Evolutionary conservation across 2,329 filamentous ascomycete genomes (phyloP).

Genomic region (Exophiala sideris): DNA sequence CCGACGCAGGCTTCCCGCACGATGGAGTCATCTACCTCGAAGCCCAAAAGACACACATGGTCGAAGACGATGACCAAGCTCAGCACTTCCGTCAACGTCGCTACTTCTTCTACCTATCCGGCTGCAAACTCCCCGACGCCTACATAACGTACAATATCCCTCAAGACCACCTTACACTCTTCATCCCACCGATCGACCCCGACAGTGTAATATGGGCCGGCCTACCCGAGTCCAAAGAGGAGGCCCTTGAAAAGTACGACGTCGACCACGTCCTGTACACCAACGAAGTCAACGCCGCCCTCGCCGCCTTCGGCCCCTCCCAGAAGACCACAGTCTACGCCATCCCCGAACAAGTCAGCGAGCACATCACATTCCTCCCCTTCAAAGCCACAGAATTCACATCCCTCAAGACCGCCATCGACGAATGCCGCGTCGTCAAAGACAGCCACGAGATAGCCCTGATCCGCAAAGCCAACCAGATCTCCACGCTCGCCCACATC

Average conservation of each 20-base stretch:
- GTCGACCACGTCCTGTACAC: constrained; percentile 73
- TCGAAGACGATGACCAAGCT: constrained; percentile 85
- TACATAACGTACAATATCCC: constrained; percentile 77
- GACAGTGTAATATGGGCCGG: constrained; percentile 92
- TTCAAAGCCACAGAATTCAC: constrained; percentile 63
- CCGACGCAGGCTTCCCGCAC: constrained; percentile 58
- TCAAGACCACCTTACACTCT: constrained; percentile 72
- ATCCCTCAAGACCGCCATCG: constrained; percentile 67
- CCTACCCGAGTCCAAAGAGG: constrained; percentile 70
- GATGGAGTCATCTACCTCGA: constrained; percentile 83
- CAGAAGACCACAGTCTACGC: constrained; percentile 62
- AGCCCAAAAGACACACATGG: constrained; percentile 72
- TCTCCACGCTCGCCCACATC: constrained; percentile 74
- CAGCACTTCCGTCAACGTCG: constrained; percentile 83
- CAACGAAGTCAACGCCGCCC: constrained; percentile 70
- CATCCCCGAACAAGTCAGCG: constrained; percentile 73
- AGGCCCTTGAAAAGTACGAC: constrained; percentile 75
- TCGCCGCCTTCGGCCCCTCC: constrained; percentile 49
- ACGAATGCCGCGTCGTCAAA: constrained; percentile 77
- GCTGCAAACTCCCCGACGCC: constrained; percentile 76
- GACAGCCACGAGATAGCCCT: constrained; percentile 79
- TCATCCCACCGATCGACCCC: constrained; percentile 83
- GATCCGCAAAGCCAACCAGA: constrained; percentile 74
- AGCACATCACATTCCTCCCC: constrained; percentile 66
- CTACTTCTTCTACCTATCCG: constrained; percentile 92